Evolutionary conservation across 139 green algal genomes (phyloP), one percentile per base, ranked within the genome.

Genomic region (Closterium sp.): DNA sequence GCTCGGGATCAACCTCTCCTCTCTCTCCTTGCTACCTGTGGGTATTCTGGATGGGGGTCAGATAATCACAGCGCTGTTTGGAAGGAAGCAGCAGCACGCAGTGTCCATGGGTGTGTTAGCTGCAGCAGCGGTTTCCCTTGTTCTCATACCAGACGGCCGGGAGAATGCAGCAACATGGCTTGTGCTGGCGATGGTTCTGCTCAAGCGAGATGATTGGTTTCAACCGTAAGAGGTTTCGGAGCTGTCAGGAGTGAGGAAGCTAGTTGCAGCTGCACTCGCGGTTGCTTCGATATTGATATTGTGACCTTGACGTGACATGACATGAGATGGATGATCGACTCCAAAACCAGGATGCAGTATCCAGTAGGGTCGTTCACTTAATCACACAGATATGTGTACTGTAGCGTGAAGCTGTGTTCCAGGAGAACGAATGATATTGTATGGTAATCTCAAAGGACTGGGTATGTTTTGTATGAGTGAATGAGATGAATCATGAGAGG

Each of bases 201-300:
- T 31, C 7, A 90, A 90, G 87, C 30, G 32, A 31, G 87, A 90
- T 42, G 87, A 90, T 42, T 90, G 87, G 87, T 90, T 90, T 31
- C 87, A 90, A 42, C 32, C 31, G 28, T 31, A 90, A 17, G 87
- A 90, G 87, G 87, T 90, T 45, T 90, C 87, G 2, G 87, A 90
- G 87, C 87, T 31, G 32, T 31, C 28, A 21, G 10, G 24, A 19
- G 13, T 62, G 17, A 31, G 87, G 85, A 87, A 30, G n/a, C 85
- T 87, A 9, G n/a, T 87, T 87, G 85, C n/a, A 3, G n/a, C 28
- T 31, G 85, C 85, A 9, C 22, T 87, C 6, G 85, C 32, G 10
- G 62, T 13, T 79, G 62, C 62, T 79, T 79, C 62, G 17, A 79
- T 79, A 79, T 79, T 22, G 17, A 79, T 79, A 79, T 79, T 79